Conservation (phyloP, 2,329 filamentous ascomycete species). For the Periconia sp. region DNA sequence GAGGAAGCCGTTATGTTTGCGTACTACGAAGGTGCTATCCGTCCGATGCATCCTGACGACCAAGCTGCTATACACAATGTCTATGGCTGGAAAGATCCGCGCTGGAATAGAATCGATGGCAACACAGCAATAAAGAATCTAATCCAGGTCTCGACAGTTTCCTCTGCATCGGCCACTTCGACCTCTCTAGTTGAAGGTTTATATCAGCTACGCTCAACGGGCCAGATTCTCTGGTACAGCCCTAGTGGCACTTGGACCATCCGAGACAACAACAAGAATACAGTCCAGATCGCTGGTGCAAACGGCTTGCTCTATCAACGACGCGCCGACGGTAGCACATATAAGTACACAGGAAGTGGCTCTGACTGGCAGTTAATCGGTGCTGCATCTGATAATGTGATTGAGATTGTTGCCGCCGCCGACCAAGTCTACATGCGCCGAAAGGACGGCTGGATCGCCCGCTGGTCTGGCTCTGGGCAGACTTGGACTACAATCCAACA, state of each 20-base stretch:
- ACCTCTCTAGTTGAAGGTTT: slow-evolving; percentile 25
- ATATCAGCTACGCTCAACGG: slow-evolving; percentile 33
- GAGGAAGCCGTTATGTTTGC: slow-evolving; percentile 37
- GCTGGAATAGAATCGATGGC: slow-evolving; percentile 29
- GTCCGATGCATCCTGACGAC: slow-evolving; percentile 32
- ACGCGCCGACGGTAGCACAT: slow-evolving; percentile 33
- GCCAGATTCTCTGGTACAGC: slow-evolving; percentile 29
- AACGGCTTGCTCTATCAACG: slow-evolving; percentile 32
- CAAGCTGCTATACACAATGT: slow-evolving; percentile 32
- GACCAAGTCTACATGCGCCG: slow-evolving; percentile 35
- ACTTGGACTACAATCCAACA: slow-evolving; percentile 31
- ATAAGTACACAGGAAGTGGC: slow-evolving; percentile 22
- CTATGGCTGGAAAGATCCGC: slow-evolving; percentile 36
- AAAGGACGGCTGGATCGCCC: slow-evolving; percentile 35
- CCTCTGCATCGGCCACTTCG: slow-evolving; percentile 11
- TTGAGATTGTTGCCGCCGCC: slow-evolving; percentile 33
- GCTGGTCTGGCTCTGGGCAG: slow-evolving; percentile 26
- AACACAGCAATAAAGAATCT: slow-evolving; percentile 22
- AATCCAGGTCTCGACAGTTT: slow-evolving; percentile 28
- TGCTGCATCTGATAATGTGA: slow-evolving; percentile 23
- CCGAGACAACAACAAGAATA: slow-evolving; percentile 33
- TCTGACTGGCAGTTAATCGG: slow-evolving; percentile 31
- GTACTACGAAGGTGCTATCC: slow-evolving; percentile 29
- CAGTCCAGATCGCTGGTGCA: slow-evolving; percentile 33
- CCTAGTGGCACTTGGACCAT: slow-evolving; percentile 22